Conservation (phyloP, 495 filamentous ascomycete species). For the Pseudevernia furfuracea region DNA sequence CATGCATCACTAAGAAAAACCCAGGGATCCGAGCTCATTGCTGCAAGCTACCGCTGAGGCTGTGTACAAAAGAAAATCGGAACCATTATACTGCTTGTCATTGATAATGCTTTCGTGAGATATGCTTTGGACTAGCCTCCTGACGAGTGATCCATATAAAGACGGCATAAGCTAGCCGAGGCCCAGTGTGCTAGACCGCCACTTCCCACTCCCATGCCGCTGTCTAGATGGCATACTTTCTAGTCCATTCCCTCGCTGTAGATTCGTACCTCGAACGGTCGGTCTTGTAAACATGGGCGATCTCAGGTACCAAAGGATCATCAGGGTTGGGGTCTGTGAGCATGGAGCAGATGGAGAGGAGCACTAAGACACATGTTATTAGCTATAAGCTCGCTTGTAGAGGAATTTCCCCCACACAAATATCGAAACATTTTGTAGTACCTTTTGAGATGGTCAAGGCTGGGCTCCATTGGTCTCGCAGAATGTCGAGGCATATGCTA, state of each 20-base stretch:
- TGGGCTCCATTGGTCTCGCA: slow-evolving; percentile 98
- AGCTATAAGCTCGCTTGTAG: not conserved
- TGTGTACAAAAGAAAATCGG: slow-evolving; percentile 15
- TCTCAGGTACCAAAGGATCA: slow-evolving; percentile 95
- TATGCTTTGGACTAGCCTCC: slow-evolving; percentile 16
- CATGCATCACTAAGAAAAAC: slow-evolving; percentile 11
- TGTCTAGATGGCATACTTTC: slow-evolving; percentile 87
- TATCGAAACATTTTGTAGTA: slow-evolving; percentile 28
- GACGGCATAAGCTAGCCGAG: slow-evolving; percentile 6
- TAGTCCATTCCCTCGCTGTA: slow-evolving; percentile 95
- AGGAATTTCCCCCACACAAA: not conserved
- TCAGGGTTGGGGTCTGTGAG: slow-evolving; percentile 98
- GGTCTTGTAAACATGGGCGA: slow-evolving; percentile 99
- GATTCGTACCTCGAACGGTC: slow-evolving; percentile 91
- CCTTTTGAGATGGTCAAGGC: slow-evolving; percentile 98
- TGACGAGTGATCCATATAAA: not conserved
- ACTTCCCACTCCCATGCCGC: not conserved
- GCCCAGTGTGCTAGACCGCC: not conserved
- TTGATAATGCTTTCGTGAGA: slow-evolving; percentile 9
- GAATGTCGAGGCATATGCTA: slow-evolving; percentile 96
- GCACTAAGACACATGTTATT: slow-evolving; percentile 46
- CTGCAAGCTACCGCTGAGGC: slow-evolving; percentile 11
- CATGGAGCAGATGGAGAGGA: slow-evolving; percentile 99
- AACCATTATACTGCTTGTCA: slow-evolving; percentile 14
- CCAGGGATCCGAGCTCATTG: slow-evolving; percentile 9